phyloP scores from a whole-genome alignment of 805 yeast genomes.

The Ogataea minuta region DNA sequence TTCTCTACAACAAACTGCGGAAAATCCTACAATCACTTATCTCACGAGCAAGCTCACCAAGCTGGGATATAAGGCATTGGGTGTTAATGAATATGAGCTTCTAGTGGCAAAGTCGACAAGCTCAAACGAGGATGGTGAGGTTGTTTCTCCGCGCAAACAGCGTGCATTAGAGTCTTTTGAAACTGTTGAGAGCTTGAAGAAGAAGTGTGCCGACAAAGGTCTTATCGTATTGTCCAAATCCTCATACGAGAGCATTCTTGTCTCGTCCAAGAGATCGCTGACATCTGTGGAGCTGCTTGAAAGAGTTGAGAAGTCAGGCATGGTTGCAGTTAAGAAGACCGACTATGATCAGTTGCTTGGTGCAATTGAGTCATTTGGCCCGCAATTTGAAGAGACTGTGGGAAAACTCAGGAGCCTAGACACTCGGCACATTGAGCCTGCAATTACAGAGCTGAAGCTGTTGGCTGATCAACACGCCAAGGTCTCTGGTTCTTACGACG shows the following conservation, averaged over 20 bases:
- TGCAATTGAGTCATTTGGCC: constrained; percentile 21
- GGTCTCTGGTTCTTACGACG: constrained; percentile 16
- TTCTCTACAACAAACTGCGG: constrained; percentile 16
- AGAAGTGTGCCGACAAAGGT: constrained; percentile 27
- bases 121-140: constrained; percentile 1
- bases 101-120: constrained; percentile 12
- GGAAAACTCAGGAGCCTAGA: constrained; percentile 9
- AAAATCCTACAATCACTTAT: constrained; percentile 29
- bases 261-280: constrained; percentile 28
- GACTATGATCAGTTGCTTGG: constrained; percentile 22
- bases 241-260: constrained; percentile 27
- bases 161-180: constrained; percentile 19
- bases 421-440: constrained; percentile 25
- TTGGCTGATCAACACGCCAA: constrained; percentile 23
- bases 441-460: constrained; percentile 29
- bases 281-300: constrained; percentile 27
- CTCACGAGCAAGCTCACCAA: constrained; percentile 22
- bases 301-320: constrained; percentile 27
- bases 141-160: constrained; percentile 17
- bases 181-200: constrained; percentile 24
- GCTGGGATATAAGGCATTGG: constrained; percentile 28
- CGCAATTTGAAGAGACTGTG: constrained; percentile 15
- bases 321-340: constrained; percentile 21
- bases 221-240: constrained; percentile 28
- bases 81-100: constrained; percentile 22